Conservation (phyloP, 2,329 filamentous ascomycete genomes). For the Fusarium brevicatenulatum region DNA sequence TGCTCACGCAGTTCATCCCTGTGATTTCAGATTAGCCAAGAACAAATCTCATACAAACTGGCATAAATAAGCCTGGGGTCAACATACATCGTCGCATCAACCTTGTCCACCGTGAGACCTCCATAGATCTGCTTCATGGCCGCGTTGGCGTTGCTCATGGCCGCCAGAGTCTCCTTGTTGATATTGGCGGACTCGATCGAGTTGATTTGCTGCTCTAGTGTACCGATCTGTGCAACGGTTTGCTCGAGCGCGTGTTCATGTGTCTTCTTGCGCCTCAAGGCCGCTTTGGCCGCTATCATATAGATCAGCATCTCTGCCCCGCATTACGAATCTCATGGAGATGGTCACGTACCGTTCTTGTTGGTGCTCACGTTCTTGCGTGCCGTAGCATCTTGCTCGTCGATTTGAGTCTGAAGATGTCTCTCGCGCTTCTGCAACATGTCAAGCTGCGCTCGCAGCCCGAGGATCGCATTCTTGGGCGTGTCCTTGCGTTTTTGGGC, state of each 20-base stretch:
- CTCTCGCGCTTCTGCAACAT: constrained; percentile 98
- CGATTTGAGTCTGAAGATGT: constrained; percentile 90
- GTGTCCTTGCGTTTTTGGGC: constrained; percentile 90
- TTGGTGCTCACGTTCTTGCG: constrained; percentile 87
- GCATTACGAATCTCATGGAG: constrained; percentile 5
- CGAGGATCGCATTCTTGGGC: constrained; percentile 95
- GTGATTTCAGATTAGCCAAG: constrained; percentile 47
- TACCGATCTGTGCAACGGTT: constrained; percentile 87
- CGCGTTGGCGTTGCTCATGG: constrained; percentile 89
- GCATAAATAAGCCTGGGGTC: not conserved
- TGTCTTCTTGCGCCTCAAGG: constrained; percentile 91
- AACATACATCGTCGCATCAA: constrained; percentile 92
- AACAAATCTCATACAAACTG: not conserved
- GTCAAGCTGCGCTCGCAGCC: constrained; percentile 86
- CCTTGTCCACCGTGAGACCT: constrained; percentile 90
- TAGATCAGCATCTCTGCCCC: constrained; percentile 39
- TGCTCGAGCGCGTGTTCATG: constrained; percentile 93
- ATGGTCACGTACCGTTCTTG: constrained; percentile 78
- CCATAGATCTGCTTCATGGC: constrained; percentile 96
- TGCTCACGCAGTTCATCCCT: constrained; percentile 94
- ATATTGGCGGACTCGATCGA: constrained; percentile 98
- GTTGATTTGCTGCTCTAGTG: constrained; percentile 94
- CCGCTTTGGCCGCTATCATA: constrained; percentile 81
- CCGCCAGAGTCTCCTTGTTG: constrained; percentile 93
- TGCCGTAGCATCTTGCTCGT: constrained; percentile 88